Evolutionary conservation across 257 asterid species (phyloP), one percentile per base, ranked within the genome.

Genomic region (Nicotiana paniculata): DNA sequence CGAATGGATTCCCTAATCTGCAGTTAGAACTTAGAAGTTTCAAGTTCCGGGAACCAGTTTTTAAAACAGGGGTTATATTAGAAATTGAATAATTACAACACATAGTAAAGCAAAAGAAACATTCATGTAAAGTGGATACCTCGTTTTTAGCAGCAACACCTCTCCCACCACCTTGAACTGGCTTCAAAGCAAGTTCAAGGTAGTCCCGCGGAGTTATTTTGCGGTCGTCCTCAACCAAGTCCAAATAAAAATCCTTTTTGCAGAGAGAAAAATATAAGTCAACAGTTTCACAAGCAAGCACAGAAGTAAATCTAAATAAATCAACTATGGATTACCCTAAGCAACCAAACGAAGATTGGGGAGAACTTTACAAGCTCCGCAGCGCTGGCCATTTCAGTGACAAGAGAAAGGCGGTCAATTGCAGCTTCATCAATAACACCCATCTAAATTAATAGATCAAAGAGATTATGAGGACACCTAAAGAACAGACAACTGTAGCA

Each of bases 361-460:
- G 99, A 93, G 87, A 92, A 94, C 83, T 96, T 98, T 67, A 97
- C 98, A 26, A 96, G 92, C 90, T 95, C 98, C 5, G 99, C 88
- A 88, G 96, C 91, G 75, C 97, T 87, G 85, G 87, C 88, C 88
- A 94, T 96, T 90, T 96, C 99, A 65, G 99, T 96, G 82, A 96
- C 99, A 85, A 96, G 97, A 81, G 99, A 96, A 68, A 96, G 95
- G 61, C 98, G 97, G 88, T 96, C 99, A 63, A 96, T 91, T 77
- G 99, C 97, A 88, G 97, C 98, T 91, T 96, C 99, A 82, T 96
- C 99, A 80, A 96, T 96, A 69, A 97, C 99, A 82, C 99, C 99
- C 99, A 96, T 96, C 99, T 96, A 87, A 77, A 85, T 85, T 54
- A 59, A 81, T 43, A 59, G 6, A 72, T 43, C 46, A 43, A 46